phyloP scores from a whole-genome alignment of 345 rosid species.

The Murraya koenigii region DNA sequence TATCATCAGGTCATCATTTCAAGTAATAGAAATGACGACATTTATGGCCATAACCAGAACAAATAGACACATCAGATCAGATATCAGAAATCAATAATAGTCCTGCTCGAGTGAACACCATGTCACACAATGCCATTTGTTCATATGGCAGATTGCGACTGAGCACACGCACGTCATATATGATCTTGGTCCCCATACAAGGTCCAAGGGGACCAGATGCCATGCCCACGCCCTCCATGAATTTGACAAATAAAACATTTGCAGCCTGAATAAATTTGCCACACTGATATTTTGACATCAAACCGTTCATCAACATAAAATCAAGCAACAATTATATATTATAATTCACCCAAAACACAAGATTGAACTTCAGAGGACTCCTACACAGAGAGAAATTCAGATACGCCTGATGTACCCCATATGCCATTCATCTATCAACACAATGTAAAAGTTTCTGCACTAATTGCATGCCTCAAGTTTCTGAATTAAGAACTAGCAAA shows the following conservation, averaged over 20 bases:
- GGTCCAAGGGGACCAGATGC: not conserved
- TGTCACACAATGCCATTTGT: not conserved
- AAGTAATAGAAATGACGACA: not conserved
- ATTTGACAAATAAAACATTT: not conserved
- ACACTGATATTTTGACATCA: not conserved
- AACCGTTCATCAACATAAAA: not conserved
- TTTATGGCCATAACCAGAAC: not conserved
- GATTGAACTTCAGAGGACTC: not conserved
- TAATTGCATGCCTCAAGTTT: conserved; percentile 8
- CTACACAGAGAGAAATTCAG: not conserved
- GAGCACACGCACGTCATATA: not conserved
- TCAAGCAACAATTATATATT: not conserved
- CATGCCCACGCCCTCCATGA: not conserved
- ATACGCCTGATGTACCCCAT: not conserved
- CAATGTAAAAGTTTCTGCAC: not conserved
- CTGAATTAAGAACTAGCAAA: conserved; percentile 7
- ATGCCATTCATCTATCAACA: not conserved
- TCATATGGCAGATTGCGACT: not conserved
- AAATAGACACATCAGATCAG: not conserved
- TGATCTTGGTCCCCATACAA: no score
- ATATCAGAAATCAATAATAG: not conserved
- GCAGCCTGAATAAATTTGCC: not conserved
- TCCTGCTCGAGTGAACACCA: not conserved
- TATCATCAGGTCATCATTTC: not conserved
- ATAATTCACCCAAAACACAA: not conserved